Conservation (phyloP, 768 basidiomycete species). For the Termitomyces sp. region DNA sequence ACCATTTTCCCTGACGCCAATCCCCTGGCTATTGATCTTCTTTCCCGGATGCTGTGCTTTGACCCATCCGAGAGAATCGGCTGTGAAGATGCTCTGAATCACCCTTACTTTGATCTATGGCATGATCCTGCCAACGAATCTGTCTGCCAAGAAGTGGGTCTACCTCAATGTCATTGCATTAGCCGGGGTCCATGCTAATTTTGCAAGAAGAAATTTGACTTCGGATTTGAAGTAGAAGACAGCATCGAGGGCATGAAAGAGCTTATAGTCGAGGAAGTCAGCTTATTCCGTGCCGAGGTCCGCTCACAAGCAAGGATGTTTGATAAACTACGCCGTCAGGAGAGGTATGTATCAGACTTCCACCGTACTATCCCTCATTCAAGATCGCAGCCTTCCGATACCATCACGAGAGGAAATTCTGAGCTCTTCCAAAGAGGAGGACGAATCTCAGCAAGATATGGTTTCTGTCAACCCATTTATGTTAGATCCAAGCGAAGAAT, state of each 20-base stretch:
- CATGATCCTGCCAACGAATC: constrained; percentile 96
- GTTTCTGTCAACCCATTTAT: constrained; percentile 69
- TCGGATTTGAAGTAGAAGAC: constrained; percentile 96
- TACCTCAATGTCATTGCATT: neutral
- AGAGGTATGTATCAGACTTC: constrained; percentile 43
- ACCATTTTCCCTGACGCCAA: constrained; percentile 94
- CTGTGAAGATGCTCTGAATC: constrained; percentile 91
- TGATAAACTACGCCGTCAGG: constrained; percentile 70
- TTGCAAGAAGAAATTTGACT: constrained; percentile 76
- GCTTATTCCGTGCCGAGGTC: constrained; percentile 83
- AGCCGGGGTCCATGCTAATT: neutral
- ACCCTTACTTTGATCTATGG: constrained; percentile 95
- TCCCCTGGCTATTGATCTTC: constrained; percentile 88
- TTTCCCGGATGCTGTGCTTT: constrained; percentile 88
- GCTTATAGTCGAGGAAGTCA: constrained; percentile 91
- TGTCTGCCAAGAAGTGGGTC: constrained; percentile 63
- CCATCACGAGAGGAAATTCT: constrained; percentile 79
- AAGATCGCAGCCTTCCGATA: constrained; percentile 57
- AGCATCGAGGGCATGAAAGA: constrained; percentile 93
- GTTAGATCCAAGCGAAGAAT: constrained; percentile 81
- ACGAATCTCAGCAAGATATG: constrained; percentile 52
- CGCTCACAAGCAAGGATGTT: constrained; percentile 70
- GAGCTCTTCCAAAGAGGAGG: constrained; percentile 66
- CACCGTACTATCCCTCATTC: neutral
- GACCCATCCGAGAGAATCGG: constrained; percentile 97